Evolutionary conservation across 257 asterid species (phyloP).

Genomic region (Solanum paucissectum): DNA sequence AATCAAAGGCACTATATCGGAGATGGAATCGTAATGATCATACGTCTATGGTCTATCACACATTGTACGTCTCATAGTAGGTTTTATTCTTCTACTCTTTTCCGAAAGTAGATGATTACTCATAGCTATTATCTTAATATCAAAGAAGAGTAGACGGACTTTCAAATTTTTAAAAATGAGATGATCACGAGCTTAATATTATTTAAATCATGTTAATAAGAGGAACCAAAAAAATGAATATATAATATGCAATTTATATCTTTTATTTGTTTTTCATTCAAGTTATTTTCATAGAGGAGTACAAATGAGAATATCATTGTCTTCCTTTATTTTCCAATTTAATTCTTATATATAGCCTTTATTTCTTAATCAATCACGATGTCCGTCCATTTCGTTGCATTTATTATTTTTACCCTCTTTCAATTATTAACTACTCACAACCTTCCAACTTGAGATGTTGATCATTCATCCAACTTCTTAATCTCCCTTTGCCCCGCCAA

Average conservation of each 20-base stretch:
- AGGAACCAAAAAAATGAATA: neutral
- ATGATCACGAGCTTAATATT: neutral
- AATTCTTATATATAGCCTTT: neutral
- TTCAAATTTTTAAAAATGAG: neutral
- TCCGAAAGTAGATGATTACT: neutral
- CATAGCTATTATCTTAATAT: neutral
- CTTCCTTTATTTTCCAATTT: neutral
- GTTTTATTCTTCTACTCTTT: neutral
- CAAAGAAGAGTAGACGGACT: neutral
- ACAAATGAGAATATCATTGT: neutral
- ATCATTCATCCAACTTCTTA: neutral
- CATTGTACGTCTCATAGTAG: neutral
- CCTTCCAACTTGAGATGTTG: conserved; percentile 1
- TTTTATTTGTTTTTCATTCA: neutral
- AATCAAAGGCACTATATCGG: neutral
- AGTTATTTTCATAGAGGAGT: neutral
- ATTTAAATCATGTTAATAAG: neutral
- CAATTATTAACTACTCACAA: neutral
- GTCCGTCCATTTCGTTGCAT: neutral
- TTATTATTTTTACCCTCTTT: neutral
- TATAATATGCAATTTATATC: neutral
- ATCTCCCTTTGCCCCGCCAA: neutral
- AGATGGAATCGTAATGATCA: neutral
- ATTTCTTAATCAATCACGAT: conserved; percentile 1
- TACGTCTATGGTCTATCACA: neutral